A percentile compares a stretch with the other conserved stretches of the same genome.
Conservation (phyloP, 202 grass and related monocot species). For the Musa balbisiana region DNA sequence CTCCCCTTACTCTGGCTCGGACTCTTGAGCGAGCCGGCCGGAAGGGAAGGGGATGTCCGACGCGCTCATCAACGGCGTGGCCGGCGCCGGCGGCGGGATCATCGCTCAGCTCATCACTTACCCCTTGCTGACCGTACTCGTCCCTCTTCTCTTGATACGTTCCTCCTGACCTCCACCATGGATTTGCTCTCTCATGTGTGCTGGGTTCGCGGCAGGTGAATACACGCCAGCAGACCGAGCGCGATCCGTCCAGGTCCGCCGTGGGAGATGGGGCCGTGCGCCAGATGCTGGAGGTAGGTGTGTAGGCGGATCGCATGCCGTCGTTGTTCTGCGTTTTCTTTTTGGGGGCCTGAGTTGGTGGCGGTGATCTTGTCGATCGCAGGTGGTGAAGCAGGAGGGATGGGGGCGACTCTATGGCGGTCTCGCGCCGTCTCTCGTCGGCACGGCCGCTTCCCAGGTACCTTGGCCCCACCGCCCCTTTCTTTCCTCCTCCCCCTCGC, state of each 20-base stretch:
- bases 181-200: neutral
- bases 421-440: constrained; percentile 66
- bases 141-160: neutral
- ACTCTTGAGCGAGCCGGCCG: too few species aligned
- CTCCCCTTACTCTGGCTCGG: too few species aligned
- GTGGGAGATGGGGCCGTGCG: constrained; percentile 60
- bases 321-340: constrained; percentile 10
- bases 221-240: constrained; percentile 90
- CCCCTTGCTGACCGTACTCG: constrained; percentile 72
- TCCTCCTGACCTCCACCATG: neutral
- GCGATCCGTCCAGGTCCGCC: constrained; percentile 55
- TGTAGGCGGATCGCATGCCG: neutral
- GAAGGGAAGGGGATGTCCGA: constrained; percentile 42
- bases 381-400: constrained; percentile 84
- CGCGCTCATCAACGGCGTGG: constrained; percentile 82
- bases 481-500: neutral
- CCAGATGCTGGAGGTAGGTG: constrained; percentile 53
- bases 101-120: constrained; percentile 80
- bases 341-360: neutral
- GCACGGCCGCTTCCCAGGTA: constrained; percentile 88
- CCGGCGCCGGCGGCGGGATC: constrained; percentile 82
- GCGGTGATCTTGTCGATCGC: constrained; percentile 6
- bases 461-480: constrained; percentile 4
- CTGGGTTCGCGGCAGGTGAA: constrained; percentile 50
- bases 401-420: constrained; percentile 80